These are phyloP conservation scores for Kwoniella shandongensis DNA, from an alignment of 768 basidiomycete species.

Conservation along the genomic window DNA sequence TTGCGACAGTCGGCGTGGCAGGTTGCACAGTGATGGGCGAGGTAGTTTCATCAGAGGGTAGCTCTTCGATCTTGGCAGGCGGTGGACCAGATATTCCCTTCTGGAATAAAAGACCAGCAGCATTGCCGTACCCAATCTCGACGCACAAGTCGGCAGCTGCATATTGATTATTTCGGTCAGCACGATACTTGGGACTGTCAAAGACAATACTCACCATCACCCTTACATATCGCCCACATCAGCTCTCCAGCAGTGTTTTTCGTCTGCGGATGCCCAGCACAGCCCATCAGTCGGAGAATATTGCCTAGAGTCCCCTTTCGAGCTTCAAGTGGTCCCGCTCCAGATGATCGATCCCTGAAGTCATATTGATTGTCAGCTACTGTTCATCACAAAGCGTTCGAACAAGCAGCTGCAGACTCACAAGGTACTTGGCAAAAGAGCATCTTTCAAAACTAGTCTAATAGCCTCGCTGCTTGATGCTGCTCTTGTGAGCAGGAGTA, in stretches of 20 bases:
- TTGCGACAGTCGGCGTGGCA: conserved; percentile 1
- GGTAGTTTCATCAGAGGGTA: conserved; percentile 17
- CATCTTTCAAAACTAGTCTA: conserved; percentile 62
- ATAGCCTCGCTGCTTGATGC: conserved; percentile 66
- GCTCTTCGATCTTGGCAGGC: conserved; percentile 37
- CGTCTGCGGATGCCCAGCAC: conserved; percentile 69
- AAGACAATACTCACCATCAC: conserved; percentile 60
- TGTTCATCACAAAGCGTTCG: neutral
- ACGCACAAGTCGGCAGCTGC: conserved; percentile 15
- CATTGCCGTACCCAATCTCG: conserved; percentile 90
- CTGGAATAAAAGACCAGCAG: conserved; percentile 89
- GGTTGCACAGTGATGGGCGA: conserved; percentile 10
- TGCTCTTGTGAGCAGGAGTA: conserved; percentile 71
- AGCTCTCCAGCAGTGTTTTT: conserved; percentile 82
- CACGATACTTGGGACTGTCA: neutral
- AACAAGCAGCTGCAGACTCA: conserved; percentile 39
- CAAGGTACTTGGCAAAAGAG: conserved; percentile 72
- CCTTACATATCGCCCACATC: conserved; percentile 77
- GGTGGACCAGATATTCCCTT: conserved; percentile 65
- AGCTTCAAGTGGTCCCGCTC: conserved; percentile 64
- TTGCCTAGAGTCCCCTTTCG: conserved; percentile 74
- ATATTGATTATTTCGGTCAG: no score
- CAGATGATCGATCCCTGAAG: conserved; percentile 66
- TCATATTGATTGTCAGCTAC: neutral
- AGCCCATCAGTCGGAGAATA: conserved; percentile 71